phyloP scores from a whole-genome alignment of 2,329 filamentous ascomycete species.

The Penicillium sp. region DNA sequence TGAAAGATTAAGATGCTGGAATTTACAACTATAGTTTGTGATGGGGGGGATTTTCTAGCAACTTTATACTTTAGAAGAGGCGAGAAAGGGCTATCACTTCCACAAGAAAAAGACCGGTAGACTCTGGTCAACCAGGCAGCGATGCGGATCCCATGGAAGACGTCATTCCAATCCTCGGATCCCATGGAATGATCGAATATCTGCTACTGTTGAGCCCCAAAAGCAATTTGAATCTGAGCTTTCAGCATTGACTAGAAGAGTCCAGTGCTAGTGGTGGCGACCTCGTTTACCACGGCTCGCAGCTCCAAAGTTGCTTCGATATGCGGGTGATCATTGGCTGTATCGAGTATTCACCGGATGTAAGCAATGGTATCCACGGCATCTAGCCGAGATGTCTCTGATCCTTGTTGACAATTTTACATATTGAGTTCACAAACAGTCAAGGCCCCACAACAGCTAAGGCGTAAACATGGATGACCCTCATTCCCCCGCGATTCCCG shows the following conservation, averaged over 20 bases:
- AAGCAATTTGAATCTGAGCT: neutral
- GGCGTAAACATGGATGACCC: neutral
- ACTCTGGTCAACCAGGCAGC: neutral
- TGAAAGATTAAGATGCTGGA: neutral
- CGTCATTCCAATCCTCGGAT: slow-evolving; percentile 6
- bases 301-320: neutral
- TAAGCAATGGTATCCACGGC: neutral
- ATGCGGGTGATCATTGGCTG: neutral
- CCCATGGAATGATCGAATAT: neutral
- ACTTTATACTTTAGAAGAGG: slow-evolving; percentile 8
- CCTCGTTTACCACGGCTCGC: slow-evolving; percentile 12
- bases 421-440: neutral
- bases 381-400: neutral
- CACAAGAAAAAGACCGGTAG: neutral
- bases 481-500: neutral
- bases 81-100: neutral
- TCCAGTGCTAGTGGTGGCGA: slow-evolving; percentile 10
- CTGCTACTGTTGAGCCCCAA: neutral
- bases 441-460: neutral
- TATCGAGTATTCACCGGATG: slow-evolving; percentile 1
- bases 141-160: neutral
- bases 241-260: neutral
- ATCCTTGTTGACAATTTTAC: neutral
- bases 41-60: neutral
- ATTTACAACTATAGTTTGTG: neutral